Evolutionary conservation across 2,329 filamentous ascomycete genomes (phyloP), one percentile per base, ranked within the genome.

Genomic region (Capronia coronata): DNA sequence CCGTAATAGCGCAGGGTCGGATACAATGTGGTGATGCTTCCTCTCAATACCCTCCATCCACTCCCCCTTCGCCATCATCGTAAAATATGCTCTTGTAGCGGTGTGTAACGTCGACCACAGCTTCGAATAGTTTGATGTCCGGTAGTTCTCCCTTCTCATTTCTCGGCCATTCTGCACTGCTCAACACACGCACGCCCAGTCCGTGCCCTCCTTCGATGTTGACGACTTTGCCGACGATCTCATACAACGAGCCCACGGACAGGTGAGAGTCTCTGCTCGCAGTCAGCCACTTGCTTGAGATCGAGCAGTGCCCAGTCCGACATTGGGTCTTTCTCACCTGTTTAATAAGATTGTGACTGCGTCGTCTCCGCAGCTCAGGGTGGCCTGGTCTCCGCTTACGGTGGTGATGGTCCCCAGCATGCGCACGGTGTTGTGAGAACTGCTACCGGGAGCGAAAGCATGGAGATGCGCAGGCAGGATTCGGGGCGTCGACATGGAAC

Each of bases 21-120:
- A n/a, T n/a, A n/a, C 25, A 27, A 27, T 27, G 25, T 32, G 4
- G 16, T 37, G 16, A 21, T 21, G 14, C 34, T 18, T 4, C 16
- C 10, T 29, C 37, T 58, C 56, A 53, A 52, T 50, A 50, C 35
- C 56, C 54, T 13, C 41, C 47, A 27, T 54, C 46, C 37, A 39
- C 42, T 10, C 50, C 55, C 11, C 46, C 49, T 23, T 57, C 57
- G n/a, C 43, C 34, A 10, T 51, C 74, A 47, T 79, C 77, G 63
- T 86, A 89, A 65, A 96, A 96, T 44, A 97, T 84, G 54, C 81
- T 74, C 63, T 84, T 86, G 65, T 88, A 80, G 43, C 82, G 78
- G 69, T 96, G 90, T 27, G 88, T 93, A 29, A 82, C 83, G 50
- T 96, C 86, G 13, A 95, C 90, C 2, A 96, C 85, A 0, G 84